These are phyloP conservation scores for Hymenoscyphus linearis DNA, from an alignment of 2,329 filamentous ascomycete species.

Conservation along the genomic window DNA sequence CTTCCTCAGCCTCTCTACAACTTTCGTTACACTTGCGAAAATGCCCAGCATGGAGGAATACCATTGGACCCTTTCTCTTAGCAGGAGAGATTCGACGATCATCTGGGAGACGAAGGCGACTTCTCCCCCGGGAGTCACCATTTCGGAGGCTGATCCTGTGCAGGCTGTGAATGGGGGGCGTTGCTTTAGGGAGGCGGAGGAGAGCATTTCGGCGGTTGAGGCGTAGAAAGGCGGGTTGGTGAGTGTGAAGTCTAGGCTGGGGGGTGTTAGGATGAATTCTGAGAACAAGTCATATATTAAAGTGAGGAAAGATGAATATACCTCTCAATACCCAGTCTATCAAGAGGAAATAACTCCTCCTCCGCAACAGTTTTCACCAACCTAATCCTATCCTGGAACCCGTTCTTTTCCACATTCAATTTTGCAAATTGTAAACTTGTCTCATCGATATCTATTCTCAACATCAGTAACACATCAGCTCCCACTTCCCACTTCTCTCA, in stretches of 20 bases:
- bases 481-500: too few relatives aligned
- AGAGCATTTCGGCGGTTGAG: conserved; percentile 63
- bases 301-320: conserved; percentile 10
- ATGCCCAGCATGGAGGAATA: conserved; percentile 91
- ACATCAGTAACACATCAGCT: conserved; percentile 27
- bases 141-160: conserved; percentile 76
- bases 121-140: conserved; percentile 79
- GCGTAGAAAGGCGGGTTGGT: conserved; percentile 93
- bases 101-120: conserved; percentile 67
- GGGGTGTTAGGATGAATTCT: conserved; percentile 10
- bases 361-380: conserved; percentile 48
- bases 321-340: conserved; percentile 42
- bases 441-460: conserved; percentile 64
- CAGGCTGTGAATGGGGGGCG: conserved; percentile 64
- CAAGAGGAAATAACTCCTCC: conserved; percentile 55
- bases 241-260: conserved; percentile 74
- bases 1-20: conserved; percentile 55
- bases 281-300: conserved; percentile 10
- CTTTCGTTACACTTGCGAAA: conserved; percentile 57
- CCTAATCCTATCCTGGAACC: conserved; percentile 57
- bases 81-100: conserved; percentile 59
- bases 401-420: conserved; percentile 63
- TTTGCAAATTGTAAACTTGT: conserved; percentile 62
- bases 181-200: conserved; percentile 60
- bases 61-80: conserved; percentile 67